Conservation (phyloP, 805 yeast genomes). For the Kluyveromyces wickerhamii region DNA sequence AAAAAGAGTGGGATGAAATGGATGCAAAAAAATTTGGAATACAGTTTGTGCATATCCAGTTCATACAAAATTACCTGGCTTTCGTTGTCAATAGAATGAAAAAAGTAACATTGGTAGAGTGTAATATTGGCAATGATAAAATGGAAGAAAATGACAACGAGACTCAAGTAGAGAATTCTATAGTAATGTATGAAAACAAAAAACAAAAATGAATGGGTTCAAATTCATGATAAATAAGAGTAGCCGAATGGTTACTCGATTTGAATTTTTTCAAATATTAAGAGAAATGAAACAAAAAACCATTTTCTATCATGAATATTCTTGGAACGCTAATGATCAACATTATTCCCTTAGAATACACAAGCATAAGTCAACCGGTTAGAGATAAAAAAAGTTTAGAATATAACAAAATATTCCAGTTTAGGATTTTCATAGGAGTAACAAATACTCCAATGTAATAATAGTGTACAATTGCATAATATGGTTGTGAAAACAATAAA, state of each 20-base stretch:
- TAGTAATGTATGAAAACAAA: neutral
- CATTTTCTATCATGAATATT: conserved; percentile 6
- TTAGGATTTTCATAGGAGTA: conserved; percentile 1
- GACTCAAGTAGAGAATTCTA: neutral
- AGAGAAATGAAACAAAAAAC: conserved; percentile 1
- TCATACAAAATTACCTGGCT: neutral
- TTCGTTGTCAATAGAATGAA: neutral
- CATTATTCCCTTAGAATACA: conserved; percentile 6
- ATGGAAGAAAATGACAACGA: neutral
- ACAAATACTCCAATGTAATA: conserved; percentile 4
- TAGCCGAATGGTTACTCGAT: neutral
- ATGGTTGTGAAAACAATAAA: conserved; percentile 11
- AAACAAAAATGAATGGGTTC: conserved; percentile 1
- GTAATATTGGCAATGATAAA: neutral
- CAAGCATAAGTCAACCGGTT: conserved; percentile 4
- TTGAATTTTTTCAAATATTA: no score
- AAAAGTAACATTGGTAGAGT: neutral
- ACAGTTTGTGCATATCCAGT: no score
- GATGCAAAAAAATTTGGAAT: neutral
- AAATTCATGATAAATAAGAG: conserved; percentile 2
- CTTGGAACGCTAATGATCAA: conserved; percentile 6
- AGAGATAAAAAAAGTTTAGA: no score
- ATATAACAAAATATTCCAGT: conserved; percentile 2
- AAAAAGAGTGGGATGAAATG: neutral
- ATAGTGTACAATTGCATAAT: conserved; percentile 24